Conservation (phyloP, 2,329 filamentous ascomycete species). For the Penicillium sp. region DNA sequence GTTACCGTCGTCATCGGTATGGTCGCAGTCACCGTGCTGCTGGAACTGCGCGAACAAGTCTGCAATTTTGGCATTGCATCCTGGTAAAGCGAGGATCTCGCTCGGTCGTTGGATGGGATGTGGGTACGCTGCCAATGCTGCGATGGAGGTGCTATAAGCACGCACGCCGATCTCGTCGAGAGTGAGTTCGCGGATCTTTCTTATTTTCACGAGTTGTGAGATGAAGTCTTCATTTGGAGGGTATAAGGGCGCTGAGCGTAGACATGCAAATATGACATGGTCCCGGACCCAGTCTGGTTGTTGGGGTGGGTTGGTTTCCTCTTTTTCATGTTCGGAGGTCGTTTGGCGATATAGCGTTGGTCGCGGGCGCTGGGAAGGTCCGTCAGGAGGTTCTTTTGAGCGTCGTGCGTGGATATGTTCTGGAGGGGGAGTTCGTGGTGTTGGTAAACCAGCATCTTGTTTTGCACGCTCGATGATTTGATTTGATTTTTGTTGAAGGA, state of each 20-base stretch:
- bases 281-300: constrained; percentile 69
- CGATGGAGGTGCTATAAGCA: constrained; percentile 85
- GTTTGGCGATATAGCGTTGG: constrained; percentile 63
- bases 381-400: constrained; percentile 23
- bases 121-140: constrained; percentile 79
- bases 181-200: constrained; percentile 66
- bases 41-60: constrained; percentile 75
- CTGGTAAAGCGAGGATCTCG: constrained; percentile 62
- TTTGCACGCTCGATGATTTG: constrained; percentile 57
- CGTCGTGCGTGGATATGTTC: constrained; percentile 22
- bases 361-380: constrained; percentile 28
- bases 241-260: constrained; percentile 69
- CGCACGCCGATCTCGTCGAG: constrained; percentile 77
- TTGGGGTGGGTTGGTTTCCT: constrained; percentile 60
- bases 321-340: constrained; percentile 79
- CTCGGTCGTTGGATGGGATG: constrained; percentile 49
- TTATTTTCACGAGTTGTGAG: constrained; percentile 69
- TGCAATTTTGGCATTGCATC: constrained; percentile 78
- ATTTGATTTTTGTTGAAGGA: constrained; percentile 11
- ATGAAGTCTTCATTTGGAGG: constrained; percentile 76
- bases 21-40: constrained; percentile 32
- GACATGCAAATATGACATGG: constrained; percentile 71
- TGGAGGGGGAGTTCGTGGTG: constrained; percentile 4
- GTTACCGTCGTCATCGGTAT: constrained; percentile 49
- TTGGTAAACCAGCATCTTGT: constrained; percentile 43